Base-by-base conservation (phyloP, 1,284 basidiomycete genomes). In the Ustilago crameri region DNA sequence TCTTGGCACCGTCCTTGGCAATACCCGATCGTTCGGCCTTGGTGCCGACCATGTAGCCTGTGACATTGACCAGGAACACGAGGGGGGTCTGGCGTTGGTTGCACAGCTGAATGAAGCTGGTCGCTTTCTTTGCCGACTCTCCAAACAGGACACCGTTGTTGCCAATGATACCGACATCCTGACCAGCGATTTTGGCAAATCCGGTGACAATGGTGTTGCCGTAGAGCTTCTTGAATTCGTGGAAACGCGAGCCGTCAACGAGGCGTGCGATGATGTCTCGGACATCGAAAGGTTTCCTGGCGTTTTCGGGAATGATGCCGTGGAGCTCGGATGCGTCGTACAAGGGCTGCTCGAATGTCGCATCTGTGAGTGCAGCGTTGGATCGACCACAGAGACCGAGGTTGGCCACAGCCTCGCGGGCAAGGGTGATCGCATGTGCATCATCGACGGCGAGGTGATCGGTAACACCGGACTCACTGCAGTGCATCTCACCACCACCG, bases 101-200 rank as follows among this genome's bases (percentile, higher is more conserved):
- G 83, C 94, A 97, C 5, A 96, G 87, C 83, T 96, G 89, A 66
- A 97, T 95, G 82, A 97, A 96, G 81, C 95, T 93, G 3, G 93
- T 93, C 14, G 93, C 93, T 84, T 97, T 96, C 56, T 94, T 85
- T 1, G 94, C 94, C 1, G 93, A 93, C 4, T 93, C 92, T 4
- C 93, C 95, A 84, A 97, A 93, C 23, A 97, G 86, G 60, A 96
- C 93, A 66, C 94, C 94, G 78, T 95, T 95, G 85, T 97, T 97
- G 38, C 91, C 95, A 34, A 95, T 88, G 66, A 95, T 93, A 38
- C 76, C 77, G 12, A 78, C 72, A 18, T 72, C 64, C 42, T 78
- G 74, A 8, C 77, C 77, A 3, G 59, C 74, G 15, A 51, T 85
- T 87, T 69, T 76, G 91, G 82, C 79, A 42, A 84, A 84, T 7